phyloP scores from a whole-genome alignment of 208 protist species.

The Naegleria lovaniensis region DNA sequence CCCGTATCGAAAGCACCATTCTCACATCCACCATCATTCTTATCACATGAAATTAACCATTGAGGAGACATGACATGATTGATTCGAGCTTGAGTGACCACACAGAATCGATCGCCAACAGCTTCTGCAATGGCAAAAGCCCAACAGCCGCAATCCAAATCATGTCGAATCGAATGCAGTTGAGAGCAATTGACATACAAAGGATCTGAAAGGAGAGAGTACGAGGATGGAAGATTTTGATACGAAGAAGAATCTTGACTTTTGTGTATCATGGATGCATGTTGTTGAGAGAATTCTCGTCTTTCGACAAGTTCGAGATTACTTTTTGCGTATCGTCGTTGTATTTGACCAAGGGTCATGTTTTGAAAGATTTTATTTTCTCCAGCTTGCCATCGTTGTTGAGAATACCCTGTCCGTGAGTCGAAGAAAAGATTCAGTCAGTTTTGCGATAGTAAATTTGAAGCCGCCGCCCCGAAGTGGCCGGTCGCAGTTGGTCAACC shows the following conservation, averaged over 20 bases:
- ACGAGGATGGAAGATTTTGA: neutral
- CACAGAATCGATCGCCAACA: constrained; percentile 76
- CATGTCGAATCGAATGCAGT: neutral
- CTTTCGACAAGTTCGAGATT: neutral
- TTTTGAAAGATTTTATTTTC: neutral
- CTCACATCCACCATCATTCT: constrained; percentile 36
- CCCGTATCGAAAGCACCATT: constrained; percentile 34
- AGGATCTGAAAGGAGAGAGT: neutral
- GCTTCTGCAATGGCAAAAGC: constrained; percentile 69
- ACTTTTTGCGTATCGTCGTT: neutral
- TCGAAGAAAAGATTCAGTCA: too few relatives aligned
- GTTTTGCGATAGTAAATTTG: too few relatives aligned
- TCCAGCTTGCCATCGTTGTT: neutral
- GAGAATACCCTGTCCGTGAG: too few relatives aligned
- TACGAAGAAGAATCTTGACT: too few relatives aligned
- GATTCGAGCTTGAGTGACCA: constrained; percentile 50
- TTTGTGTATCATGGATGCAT: too few relatives aligned
- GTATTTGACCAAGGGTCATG: neutral
- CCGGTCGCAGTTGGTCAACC: too few relatives aligned
- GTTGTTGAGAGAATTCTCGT: neutral
- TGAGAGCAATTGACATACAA: neutral
- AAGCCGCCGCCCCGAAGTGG: too few relatives aligned
- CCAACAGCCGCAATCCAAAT: constrained; percentile 71
- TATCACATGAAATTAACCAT: constrained; percentile 42
- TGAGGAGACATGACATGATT: constrained; percentile 39